Percentiles rank a stretch among this genome's conserved stretches.
These are phyloP conservation scores for Setaria viridis DNA, from an alignment of 202 grass and related monocot genomes.

Conservation along the genomic window DNA sequence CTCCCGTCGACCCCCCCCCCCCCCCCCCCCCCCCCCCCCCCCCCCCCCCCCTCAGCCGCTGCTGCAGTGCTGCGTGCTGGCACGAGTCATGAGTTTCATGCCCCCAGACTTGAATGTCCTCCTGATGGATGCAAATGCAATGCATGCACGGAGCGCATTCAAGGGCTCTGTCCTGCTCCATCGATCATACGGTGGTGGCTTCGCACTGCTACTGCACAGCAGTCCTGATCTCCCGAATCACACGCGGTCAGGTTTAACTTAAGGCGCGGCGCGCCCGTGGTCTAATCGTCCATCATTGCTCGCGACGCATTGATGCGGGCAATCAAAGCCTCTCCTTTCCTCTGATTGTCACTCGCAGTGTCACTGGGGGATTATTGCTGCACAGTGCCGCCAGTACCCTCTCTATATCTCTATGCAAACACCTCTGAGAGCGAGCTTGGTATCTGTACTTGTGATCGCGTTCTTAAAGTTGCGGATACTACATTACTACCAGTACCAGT, in stretches of 20 bases:
- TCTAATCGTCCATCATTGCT: not conserved
- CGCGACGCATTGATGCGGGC: not conserved
- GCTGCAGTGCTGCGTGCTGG: not conserved
- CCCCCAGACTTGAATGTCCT: not conserved
- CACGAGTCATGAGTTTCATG: conserved; percentile 6
- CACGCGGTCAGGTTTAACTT: not conserved
- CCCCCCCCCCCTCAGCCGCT: not conserved
- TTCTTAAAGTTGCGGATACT: not conserved
- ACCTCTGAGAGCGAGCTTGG: not conserved
- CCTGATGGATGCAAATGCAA: not conserved
- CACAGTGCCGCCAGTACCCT: not conserved
- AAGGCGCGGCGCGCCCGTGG: not conserved
- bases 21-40: no score
- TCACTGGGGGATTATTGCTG: not conserved
- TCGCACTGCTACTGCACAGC: not conserved
- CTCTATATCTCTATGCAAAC: not conserved
- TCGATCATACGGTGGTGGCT: not conserved
- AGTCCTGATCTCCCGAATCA: not conserved
- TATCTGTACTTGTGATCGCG: not conserved
- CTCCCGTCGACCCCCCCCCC: not conserved
- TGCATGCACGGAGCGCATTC: not conserved
- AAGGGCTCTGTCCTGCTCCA: not conserved
- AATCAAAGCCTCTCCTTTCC: not conserved
- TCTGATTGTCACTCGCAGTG: no score
- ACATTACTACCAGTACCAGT: not conserved